Conservation (phyloP, 805 yeast species). For the Candida chilensis region DNA sequence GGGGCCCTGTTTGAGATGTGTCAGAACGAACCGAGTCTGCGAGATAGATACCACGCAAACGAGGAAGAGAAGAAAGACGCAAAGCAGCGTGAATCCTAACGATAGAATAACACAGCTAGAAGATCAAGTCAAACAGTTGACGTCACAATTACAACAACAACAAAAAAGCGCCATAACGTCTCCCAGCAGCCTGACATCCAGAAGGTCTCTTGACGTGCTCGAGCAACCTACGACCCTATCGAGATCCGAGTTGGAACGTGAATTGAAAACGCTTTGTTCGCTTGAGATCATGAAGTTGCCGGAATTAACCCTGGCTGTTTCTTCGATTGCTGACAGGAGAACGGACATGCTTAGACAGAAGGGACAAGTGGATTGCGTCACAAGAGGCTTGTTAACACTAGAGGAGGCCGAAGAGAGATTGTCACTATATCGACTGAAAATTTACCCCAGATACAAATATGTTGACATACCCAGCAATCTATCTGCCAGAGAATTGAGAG, state of each 20-base stretch:
- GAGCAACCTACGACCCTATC: conserved; percentile 14
- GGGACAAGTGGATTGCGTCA: conserved; percentile 36
- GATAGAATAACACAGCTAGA: conserved; percentile 7
- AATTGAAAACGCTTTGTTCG: conserved; percentile 22
- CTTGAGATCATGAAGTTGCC: conserved; percentile 22
- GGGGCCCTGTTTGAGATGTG: conserved; percentile 69
- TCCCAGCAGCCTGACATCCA: conserved; percentile 2
- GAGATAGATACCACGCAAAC: conserved; percentile 56
- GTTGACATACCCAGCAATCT: conserved; percentile 39
- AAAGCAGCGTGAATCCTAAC: background rate
- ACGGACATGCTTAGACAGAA: conserved; percentile 16
- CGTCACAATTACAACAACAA: background rate
- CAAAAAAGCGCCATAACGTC: conserved; percentile 1
- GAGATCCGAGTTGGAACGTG: conserved; percentile 30
- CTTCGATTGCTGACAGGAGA: conserved; percentile 34
- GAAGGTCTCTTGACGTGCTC: conserved; percentile 2
- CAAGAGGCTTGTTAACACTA: conserved; percentile 44
- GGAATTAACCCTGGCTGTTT: conserved; percentile 34
- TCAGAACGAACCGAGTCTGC: conserved; percentile 54
- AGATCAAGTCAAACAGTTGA: conserved; percentile 5
- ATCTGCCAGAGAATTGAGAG: conserved; percentile 37
- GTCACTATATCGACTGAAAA: conserved; percentile 31
- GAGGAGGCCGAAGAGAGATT: conserved; percentile 54
- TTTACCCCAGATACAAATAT: conserved; percentile 46
- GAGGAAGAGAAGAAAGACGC: conserved; percentile 16